Evolutionary conservation across 768 basidiomycete genomes (phyloP).

Genomic region (Kwoniella dejecticola): DNA sequence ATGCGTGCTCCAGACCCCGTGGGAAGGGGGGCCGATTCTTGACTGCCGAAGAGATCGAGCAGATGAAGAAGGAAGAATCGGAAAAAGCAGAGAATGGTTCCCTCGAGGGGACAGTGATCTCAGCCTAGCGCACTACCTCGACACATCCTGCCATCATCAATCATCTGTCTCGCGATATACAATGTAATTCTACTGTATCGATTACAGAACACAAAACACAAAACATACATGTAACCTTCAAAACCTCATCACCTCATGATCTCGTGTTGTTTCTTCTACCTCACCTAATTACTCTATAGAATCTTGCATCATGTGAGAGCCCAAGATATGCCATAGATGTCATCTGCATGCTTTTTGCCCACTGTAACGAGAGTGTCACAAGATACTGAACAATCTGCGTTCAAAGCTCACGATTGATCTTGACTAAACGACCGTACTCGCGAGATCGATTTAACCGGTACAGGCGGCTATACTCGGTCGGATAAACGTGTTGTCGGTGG

Average conservation of each 20-base stretch:
- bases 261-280: background rate
- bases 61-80: slow-evolving; percentile 46
- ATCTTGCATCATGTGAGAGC: background rate
- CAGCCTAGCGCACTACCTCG: too few species aligned
- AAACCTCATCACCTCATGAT: background rate
- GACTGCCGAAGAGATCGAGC: slow-evolving; percentile 83
- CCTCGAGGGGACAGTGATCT: background rate
- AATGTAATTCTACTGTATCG: background rate
- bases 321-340: background rate
- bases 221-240: background rate
- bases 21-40: slow-evolving; percentile 97
- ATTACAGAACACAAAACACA: background rate
- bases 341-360: background rate
- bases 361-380: background rate
- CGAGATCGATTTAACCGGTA: too few species aligned
- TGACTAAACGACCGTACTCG: too few species aligned
- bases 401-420: too few species aligned
- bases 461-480: too few species aligned
- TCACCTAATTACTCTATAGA: background rate
- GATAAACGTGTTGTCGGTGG: too few species aligned
- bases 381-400: too few species aligned
- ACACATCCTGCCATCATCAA: background rate
- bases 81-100: slow-evolving; percentile 15
- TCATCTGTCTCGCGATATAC: background rate
- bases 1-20: slow-evolving; percentile 94